Percentiles rank a stretch among this genome's conserved stretches.
phyloP scores from a whole-genome alignment of 192 early-diverging fungal species.

The Chytriomyces confervae region DNA sequence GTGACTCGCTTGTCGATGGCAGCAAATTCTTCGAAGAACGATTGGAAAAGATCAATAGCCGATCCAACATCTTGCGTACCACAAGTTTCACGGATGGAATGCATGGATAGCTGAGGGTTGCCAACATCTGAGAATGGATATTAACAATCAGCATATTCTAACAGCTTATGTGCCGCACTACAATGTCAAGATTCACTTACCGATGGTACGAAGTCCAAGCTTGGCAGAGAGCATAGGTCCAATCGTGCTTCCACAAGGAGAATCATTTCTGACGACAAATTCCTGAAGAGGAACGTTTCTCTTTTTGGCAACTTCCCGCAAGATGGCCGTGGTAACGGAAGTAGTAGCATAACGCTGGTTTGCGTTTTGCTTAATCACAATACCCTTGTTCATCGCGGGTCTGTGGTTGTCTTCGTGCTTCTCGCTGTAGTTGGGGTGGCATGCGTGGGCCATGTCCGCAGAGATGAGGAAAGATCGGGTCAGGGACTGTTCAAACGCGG shows the following conservation, averaged over 20 bases:
- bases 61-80: slow-evolving; percentile 86
- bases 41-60: slow-evolving; percentile 84
- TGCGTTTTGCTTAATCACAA: slow-evolving; percentile 96
- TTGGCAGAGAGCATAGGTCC: slow-evolving; percentile 95
- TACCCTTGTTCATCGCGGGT: slow-evolving; percentile 84
- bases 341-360: slow-evolving; percentile 84
- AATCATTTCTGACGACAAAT: slow-evolving; percentile 87
- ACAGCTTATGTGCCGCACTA: background rate
- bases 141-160: too few relatives aligned
- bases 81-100: slow-evolving; percentile 91
- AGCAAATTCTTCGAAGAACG: slow-evolving; percentile 72
- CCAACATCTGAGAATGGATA: slow-evolving; percentile 74
- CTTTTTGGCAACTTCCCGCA: slow-evolving; percentile 76
- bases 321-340: slow-evolving; percentile 52
- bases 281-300: slow-evolving; percentile 82
- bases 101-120: slow-evolving; percentile 96
- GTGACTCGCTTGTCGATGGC: slow-evolving; percentile 7
- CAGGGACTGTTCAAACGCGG: slow-evolving; percentile 83
- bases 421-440: slow-evolving; percentile 89
- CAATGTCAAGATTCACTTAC: slow-evolving; percentile 45
- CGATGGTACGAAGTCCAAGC: slow-evolving; percentile 92
- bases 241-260: slow-evolving; percentile 94
- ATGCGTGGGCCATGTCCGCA: slow-evolving; percentile 77
- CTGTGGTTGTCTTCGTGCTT: slow-evolving; percentile 95
- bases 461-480: slow-evolving; percentile 86